phyloP scores from a whole-genome alignment of 441 rosid genomes.

The Mallotus japonicus region DNA sequence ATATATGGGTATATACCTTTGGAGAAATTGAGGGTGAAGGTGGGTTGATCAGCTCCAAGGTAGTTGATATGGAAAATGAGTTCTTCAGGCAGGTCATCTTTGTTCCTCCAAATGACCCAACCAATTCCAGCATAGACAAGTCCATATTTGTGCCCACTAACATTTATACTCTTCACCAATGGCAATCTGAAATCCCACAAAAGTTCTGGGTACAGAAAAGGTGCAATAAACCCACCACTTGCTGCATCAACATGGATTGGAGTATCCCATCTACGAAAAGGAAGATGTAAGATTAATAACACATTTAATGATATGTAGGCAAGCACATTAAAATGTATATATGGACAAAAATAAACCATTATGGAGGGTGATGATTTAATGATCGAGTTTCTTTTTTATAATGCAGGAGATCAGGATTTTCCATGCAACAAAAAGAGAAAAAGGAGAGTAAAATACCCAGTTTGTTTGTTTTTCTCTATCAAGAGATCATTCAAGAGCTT shows the following conservation, averaged over 20 bases:
- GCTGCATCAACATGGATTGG: conserved; percentile 94
- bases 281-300: background rate
- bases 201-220: conserved; percentile 74
- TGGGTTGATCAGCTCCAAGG: conserved; percentile 92
- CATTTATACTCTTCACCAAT: conserved; percentile 79
- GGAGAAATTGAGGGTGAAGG: conserved; percentile 93
- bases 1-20: conserved; percentile 40
- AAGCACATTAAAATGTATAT: too few relatives aligned
- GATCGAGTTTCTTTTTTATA: background rate
- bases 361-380: too few relatives aligned
- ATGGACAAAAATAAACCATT: too few relatives aligned
- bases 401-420: too few relatives aligned
- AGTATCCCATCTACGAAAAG: conserved; percentile 62
- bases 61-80: conserved; percentile 89
- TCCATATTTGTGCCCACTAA: conserved; percentile 92
- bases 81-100: conserved; percentile 83
- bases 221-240: conserved; percentile 94
- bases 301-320: too few relatives aligned
- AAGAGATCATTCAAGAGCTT: conserved; percentile 71
- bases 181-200: conserved; percentile 87
- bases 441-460: conserved; percentile 43
- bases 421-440: background rate
- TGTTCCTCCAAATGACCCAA: conserved; percentile 88
- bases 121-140: conserved; percentile 91
- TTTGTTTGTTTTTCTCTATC: conserved; percentile 56